phyloP scores from a whole-genome alignment of 257 asterid genomes.

The Nicotiana noctiflora region DNA sequence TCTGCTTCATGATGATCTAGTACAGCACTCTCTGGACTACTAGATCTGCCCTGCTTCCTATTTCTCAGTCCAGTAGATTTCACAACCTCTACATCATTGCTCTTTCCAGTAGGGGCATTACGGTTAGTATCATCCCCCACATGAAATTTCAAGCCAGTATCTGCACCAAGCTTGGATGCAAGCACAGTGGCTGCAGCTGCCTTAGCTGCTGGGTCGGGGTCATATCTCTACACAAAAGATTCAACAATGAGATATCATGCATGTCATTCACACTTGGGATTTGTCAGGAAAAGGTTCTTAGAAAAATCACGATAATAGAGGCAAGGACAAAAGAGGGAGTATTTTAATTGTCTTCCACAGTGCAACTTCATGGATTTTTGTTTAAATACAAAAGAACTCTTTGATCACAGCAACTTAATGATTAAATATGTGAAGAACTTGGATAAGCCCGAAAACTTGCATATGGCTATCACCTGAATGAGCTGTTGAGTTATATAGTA shows the following conservation, averaged over 20 bases:
- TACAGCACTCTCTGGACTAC: slow-evolving; percentile 26
- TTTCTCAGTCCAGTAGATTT: slow-evolving; percentile 53
- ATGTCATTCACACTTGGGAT: not conserved
- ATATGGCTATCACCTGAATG: slow-evolving; percentile 56
- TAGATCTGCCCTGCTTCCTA: slow-evolving; percentile 38
- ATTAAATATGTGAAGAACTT: not conserved
- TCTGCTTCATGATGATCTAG: slow-evolving; percentile 30
- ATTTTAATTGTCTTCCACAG: not conserved
- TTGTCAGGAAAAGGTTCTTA: not conserved
- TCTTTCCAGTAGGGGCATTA: slow-evolving; percentile 38
- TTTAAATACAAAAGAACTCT: not conserved
- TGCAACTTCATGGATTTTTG: not conserved
- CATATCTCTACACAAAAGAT: slow-evolving; percentile 55
- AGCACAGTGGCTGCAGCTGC: slow-evolving; percentile 80
- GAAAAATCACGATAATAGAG: not conserved
- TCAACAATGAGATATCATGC: slow-evolving; percentile 13
- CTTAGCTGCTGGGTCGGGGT: slow-evolving; percentile 85
- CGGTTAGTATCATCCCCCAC: slow-evolving; percentile 44
- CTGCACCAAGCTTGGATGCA: slow-evolving; percentile 71
- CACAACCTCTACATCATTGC: slow-evolving; percentile 51
- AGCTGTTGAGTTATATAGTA: slow-evolving; percentile 81
- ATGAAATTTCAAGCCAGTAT: slow-evolving; percentile 61
- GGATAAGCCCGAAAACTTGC: not conserved
- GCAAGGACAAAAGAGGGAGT: not conserved
- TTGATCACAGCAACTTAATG: not conserved